Evolutionary conservation across 768 basidiomycete species (phyloP), one percentile per base, ranked within the genome.

Genomic region (Collybiopsis confluens): DNA sequence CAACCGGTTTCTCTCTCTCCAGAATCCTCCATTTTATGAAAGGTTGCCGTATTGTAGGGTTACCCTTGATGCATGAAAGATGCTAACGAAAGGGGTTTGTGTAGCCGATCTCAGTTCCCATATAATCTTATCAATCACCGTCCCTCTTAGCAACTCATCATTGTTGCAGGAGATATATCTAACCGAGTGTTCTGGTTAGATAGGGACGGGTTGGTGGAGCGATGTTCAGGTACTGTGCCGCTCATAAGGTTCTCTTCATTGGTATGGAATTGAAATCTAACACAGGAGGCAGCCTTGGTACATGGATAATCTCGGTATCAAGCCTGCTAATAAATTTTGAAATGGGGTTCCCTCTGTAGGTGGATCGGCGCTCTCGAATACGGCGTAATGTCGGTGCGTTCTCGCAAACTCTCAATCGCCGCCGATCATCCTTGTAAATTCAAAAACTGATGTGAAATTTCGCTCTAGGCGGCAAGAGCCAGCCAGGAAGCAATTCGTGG

Each of bases 181-280:
- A 6, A 58, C 78, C 3, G 79, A 81, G 56, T 79, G 79, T 55
- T 64, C 76, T 2, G 79, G 80, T 8, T 68, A 62, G 1, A 60
- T 72, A 40, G 73, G 75, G 24, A 66, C 67, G 7, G 75, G 79
- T 59, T 81, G 77, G 78, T 82, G 80, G 80, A 69, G 56, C 54
- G 77, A 81, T 45, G 74, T 81, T 62, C 79, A 81, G 68, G 78
- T 72, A 35, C n/a, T n/a, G n/a, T n/a, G n/a, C n/a, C n/a, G n/a
- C n/a, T n/a, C n/a, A n/a, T n/a, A n/a, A n/a, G n/a, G n/a, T n/a
- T n/a, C n/a, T n/a, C n/a, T n/a, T n/a, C n/a, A n/a, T n/a, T n/a
- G n/a, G n/a, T n/a, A n/a, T n/a, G n/a, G 8, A 45, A 28, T 45
- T 9, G 9, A 28, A n/a, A 41, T 24, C 27, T 5, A 11, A 38